These are phyloP conservation scores for Dissophora ornata DNA, from an alignment of 192 early-diverging fungal species.

Conservation along the genomic window DNA sequence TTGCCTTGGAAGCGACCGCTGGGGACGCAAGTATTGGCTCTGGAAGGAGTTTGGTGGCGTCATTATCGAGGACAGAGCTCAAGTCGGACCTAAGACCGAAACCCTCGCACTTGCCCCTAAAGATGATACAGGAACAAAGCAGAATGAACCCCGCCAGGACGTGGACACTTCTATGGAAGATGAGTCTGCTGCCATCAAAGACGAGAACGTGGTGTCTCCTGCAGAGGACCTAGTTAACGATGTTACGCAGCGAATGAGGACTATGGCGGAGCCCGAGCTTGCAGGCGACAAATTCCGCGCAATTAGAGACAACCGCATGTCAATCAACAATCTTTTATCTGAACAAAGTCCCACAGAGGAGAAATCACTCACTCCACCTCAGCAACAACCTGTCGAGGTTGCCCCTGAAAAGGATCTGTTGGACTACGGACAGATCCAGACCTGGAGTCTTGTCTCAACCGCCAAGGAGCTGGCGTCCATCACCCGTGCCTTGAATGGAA, in stretches of 20 bases:
- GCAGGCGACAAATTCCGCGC: slow-evolving; percentile 10
- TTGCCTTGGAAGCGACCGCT: slow-evolving; percentile 43
- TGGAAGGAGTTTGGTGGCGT: slow-evolving; percentile 52
- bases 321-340: slow-evolving; percentile 26
- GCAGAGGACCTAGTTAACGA: slow-evolving; percentile 18
- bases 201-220: not conserved
- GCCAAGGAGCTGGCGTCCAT: slow-evolving; percentile 38
- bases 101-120: not conserved
- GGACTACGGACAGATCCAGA: slow-evolving; percentile 44
- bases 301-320: slow-evolving; percentile 14
- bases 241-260: slow-evolving; percentile 40
- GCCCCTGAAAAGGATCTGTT: slow-evolving; percentile 22
- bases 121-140: too few species aligned
- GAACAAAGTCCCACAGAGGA: not conserved
- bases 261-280: slow-evolving; percentile 34
- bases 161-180: too few species aligned
- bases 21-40: slow-evolving; percentile 54
- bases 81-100: slow-evolving; percentile 17
- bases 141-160: not conserved
- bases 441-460: slow-evolving; percentile 46
- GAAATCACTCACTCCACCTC: not conserved
- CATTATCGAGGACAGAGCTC: slow-evolving; percentile 41
- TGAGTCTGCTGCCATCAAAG: too few species aligned
- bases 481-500: slow-evolving; percentile 39
- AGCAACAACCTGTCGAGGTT: not conserved